A percentile compares a stretch with the other conserved stretches of the same genome.
Evolutionary conservation across 495 filamentous ascomycete species (phyloP).

Genomic region (Hypoxylon fragiforme): DNA sequence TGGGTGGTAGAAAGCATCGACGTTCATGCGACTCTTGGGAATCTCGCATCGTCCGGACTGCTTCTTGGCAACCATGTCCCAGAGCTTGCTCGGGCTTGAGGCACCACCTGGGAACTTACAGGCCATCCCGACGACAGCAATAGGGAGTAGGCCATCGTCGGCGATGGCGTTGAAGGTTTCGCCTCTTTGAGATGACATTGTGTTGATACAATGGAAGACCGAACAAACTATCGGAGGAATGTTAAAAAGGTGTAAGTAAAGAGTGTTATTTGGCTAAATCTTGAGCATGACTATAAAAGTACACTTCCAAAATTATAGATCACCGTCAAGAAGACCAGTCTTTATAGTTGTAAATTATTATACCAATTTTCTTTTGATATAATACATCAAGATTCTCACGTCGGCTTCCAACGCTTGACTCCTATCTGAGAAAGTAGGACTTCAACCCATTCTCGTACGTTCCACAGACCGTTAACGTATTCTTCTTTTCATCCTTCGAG

Average conservation of each 20-base stretch:
- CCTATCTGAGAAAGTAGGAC: background rate
- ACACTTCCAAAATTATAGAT: too few species aligned
- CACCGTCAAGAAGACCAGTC: too few species aligned
- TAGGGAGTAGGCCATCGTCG: slow-evolving; percentile 28
- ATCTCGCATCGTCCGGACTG: slow-evolving; percentile 43
- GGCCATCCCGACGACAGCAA: slow-evolving; percentile 55
- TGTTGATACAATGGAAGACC: background rate
- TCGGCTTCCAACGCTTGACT: background rate
- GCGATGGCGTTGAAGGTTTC: background rate
- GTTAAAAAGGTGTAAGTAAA: background rate
- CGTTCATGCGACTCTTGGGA: slow-evolving; percentile 47
- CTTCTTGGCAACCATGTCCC: slow-evolving; percentile 51
- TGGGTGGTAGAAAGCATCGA: slow-evolving; percentile 43
- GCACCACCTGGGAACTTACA: slow-evolving; percentile 56
- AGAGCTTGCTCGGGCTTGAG: slow-evolving; percentile 48
- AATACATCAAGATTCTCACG: background rate
- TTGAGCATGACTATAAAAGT: too few species aligned
- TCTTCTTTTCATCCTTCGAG: background rate
- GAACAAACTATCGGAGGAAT: background rate
- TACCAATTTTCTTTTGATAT: too few species aligned
- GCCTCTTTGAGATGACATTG: background rate
- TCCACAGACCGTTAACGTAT: background rate
- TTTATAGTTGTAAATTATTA: too few species aligned
- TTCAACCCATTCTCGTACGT: background rate
- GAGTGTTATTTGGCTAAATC: background rate